These are phyloP conservation scores for Podila clonocystis DNA, from an alignment of 192 early-diverging fungal genomes.

Conservation along the genomic window DNA sequence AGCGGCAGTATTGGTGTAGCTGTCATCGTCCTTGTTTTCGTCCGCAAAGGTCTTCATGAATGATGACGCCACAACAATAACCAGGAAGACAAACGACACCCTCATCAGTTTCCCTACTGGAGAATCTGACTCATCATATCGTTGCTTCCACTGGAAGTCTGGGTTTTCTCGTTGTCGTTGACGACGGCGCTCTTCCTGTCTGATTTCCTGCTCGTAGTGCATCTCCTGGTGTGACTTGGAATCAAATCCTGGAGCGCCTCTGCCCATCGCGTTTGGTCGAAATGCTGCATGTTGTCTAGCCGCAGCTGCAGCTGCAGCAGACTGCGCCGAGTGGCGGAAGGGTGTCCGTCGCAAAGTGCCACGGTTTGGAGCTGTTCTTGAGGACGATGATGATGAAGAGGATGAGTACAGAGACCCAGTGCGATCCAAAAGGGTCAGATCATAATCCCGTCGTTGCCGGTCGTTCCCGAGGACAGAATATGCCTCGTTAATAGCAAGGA, in stretches of 20 bases:
- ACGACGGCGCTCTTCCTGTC: slow-evolving; percentile 28
- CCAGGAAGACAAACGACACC: slow-evolving; percentile 14
- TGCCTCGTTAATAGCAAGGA: slow-evolving; percentile 87
- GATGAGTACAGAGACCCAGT: slow-evolving; percentile 14
- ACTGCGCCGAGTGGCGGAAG: slow-evolving; percentile 44
- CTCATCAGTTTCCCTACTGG: slow-evolving; percentile 4
- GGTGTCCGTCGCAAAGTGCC: slow-evolving; percentile 32
- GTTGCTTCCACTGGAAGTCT: slow-evolving; percentile 7
- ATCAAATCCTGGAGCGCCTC: slow-evolving; percentile 28
- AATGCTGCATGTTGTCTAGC: slow-evolving; percentile 20
- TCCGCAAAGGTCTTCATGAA: slow-evolving; percentile 33
- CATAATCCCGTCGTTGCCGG: slow-evolving; percentile 78
- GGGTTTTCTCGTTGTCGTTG: slow-evolving; percentile 16
- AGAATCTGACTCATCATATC: slow-evolving; percentile 22
- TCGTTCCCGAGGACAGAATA: slow-evolving; percentile 84
- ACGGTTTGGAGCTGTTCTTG: slow-evolving; percentile 8
- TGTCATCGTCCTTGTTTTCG: neutral
- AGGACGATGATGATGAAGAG: neutral
- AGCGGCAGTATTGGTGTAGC: neutral
- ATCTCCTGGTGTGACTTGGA: slow-evolving; percentile 48
- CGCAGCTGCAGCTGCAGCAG: slow-evolving; percentile 30
- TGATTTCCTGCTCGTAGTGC: slow-evolving; percentile 40
- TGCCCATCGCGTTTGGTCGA: slow-evolving; percentile 7
- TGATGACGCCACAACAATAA: slow-evolving; percentile 10
- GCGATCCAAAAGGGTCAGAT: slow-evolving; percentile 59